phyloP scores from a whole-genome alignment of 352 stramenopile genomes.

The Phytophthora palmivora region DNA sequence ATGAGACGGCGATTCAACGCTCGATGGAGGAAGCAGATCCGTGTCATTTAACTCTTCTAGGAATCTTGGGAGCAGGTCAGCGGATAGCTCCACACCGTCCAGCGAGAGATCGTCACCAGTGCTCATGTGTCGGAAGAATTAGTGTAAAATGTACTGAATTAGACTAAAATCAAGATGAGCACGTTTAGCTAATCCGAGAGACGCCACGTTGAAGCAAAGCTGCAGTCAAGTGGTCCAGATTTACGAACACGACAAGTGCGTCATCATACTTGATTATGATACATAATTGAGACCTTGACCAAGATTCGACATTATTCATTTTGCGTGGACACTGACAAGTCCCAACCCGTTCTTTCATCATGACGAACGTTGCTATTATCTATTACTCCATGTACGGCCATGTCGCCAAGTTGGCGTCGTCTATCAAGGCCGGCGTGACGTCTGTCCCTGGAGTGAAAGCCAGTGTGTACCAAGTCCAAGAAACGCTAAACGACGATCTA shows the following conservation, averaged over 20 bases:
- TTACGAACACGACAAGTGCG: too few species aligned
- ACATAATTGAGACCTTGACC: neutral
- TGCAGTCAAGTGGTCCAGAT: neutral
- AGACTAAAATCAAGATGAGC: neutral
- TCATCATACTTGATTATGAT: too few species aligned
- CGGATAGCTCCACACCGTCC: constrained; percentile 21
- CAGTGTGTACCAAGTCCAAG: constrained; percentile 70
- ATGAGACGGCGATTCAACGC: neutral
- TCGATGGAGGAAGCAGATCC: constrained; percentile 21
- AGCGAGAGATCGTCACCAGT: constrained; percentile 22
- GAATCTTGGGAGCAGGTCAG: constrained; percentile 31
- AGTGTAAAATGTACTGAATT: constrained; percentile 9
- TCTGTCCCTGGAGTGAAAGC: constrained; percentile 58
- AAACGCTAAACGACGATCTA: constrained; percentile 80
- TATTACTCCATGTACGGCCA: constrained; percentile 90
- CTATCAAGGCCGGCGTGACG: constrained; percentile 70
- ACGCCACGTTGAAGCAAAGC: constrained; percentile 22
- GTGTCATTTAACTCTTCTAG: constrained; percentile 41
- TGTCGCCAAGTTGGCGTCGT: constrained; percentile 66
- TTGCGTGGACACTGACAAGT: neutral
- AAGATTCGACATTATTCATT: constrained; percentile 4
- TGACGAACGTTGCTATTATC: constrained; percentile 78
- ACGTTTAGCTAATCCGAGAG: constrained; percentile 12
- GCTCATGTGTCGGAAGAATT: constrained; percentile 4
- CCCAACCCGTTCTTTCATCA: neutral